A percentile compares a stretch with the other conserved stretches of the same genome.
These are phyloP conservation scores for Solanum stenotomum DNA, from an alignment of 257 asterid species.

Conservation along the genomic window DNA sequence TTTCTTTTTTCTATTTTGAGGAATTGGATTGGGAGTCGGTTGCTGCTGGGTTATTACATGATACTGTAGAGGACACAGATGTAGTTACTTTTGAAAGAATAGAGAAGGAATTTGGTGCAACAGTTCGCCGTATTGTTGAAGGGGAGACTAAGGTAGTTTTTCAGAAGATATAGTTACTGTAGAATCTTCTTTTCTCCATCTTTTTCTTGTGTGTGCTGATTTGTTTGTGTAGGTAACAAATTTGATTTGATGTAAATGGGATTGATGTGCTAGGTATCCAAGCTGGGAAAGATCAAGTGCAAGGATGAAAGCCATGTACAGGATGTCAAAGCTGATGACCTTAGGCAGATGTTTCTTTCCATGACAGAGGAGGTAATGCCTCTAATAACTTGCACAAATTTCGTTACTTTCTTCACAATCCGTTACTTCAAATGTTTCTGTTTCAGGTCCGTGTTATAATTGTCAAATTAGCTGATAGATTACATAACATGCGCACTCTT, in stretches of 20 bases:
- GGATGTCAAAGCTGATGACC: slow-evolving; percentile 97
- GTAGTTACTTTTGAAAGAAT: slow-evolving; percentile 79
- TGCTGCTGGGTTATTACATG: slow-evolving; percentile 95
- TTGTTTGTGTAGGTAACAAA: neutral
- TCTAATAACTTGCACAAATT: neutral
- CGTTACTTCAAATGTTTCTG: slow-evolving; percentile 9
- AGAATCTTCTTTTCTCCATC: neutral
- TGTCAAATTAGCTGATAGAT: slow-evolving; percentile 88
- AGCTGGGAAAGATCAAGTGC: slow-evolving; percentile 83
- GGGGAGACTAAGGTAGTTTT: slow-evolving; percentile 81
- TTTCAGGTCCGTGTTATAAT: slow-evolving; percentile 90
- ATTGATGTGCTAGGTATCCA: slow-evolving; percentile 58
- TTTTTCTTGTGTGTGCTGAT: neutral
- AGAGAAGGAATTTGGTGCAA: slow-evolving; percentile 65
- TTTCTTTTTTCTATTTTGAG: slow-evolving; percentile 20
- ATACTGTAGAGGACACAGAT: slow-evolving; percentile 86
- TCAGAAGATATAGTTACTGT: neutral
- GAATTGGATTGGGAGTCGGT: slow-evolving; percentile 95
- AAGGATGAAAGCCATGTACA: slow-evolving; percentile 70
- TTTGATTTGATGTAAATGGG: neutral
- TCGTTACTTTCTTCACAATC: neutral
- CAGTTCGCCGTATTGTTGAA: slow-evolving; percentile 86
- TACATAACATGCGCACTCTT: slow-evolving; percentile 95
- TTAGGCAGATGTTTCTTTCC: slow-evolving; percentile 92
- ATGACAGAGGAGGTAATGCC: slow-evolving; percentile 90